These are phyloP conservation scores for Fusarium udum DNA, from an alignment of 2,329 filamentous ascomycete species.

Conservation along the genomic window DNA sequence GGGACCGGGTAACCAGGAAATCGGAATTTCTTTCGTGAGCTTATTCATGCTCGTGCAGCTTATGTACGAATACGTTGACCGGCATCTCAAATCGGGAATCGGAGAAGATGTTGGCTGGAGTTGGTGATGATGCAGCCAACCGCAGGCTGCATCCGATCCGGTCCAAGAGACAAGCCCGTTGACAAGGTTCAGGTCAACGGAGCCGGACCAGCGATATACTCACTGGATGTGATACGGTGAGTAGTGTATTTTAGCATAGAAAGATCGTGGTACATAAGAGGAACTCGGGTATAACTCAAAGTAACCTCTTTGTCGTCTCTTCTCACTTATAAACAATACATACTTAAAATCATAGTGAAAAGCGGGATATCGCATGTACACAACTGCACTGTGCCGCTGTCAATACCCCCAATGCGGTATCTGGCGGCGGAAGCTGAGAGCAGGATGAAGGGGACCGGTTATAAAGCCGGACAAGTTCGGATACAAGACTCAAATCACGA, in stretches of 20 bases:
- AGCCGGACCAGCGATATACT: slow-evolving; percentile 4
- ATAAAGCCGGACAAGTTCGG: slow-evolving; percentile 6
- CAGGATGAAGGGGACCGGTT: neutral
- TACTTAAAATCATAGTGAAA: neutral
- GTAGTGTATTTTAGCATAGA: neutral
- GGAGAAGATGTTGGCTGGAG: neutral
- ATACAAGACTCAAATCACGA: neutral
- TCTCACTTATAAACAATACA: neutral
- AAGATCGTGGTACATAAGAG: neutral
- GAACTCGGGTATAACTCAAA: too few relatives aligned
- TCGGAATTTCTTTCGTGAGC: neutral
- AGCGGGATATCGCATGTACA: neutral
- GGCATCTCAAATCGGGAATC: slow-evolving; percentile 33
- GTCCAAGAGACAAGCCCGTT: neutral
- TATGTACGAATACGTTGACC: slow-evolving; percentile 33
- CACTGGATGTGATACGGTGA: neutral
- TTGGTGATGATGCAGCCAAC: slow-evolving; percentile 19
- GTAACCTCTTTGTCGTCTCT: neutral
- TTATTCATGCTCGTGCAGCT: neutral
- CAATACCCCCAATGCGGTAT: slow-evolving; percentile 8
- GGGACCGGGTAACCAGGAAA: neutral
- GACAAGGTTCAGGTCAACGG: neutral
- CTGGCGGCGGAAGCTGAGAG: slow-evolving; percentile 4
- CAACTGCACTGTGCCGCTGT: slow-evolving; percentile 1
- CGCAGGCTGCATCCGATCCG: slow-evolving; percentile 10